phyloP scores from a whole-genome alignment of 2,329 filamentous ascomycete species.

The Harringtonia lauricola region DNA sequence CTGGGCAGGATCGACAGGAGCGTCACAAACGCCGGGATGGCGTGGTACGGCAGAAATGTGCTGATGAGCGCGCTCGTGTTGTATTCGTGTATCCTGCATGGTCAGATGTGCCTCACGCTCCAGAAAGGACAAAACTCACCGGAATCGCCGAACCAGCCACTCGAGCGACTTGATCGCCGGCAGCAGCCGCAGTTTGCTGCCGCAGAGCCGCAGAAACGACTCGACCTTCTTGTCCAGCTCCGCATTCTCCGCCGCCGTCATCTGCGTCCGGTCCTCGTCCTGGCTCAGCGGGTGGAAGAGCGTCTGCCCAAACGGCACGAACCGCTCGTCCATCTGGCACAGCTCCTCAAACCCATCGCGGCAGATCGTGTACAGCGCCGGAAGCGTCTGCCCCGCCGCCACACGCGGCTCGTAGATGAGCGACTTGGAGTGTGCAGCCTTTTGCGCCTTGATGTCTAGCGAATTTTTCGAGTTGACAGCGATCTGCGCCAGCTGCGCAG shows the following conservation, averaged over 20 bases:
- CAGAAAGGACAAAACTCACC: too few relatives aligned
- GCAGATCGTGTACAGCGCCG: conserved; percentile 79
- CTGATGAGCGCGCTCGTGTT: conserved; percentile 70
- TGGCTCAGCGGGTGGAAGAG: conserved; percentile 94
- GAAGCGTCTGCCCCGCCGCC: conserved; percentile 80
- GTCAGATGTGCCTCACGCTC: not conserved
- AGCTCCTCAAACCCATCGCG: conserved; percentile 84
- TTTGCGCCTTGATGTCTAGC: conserved; percentile 87
- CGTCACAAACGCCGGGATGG: conserved; percentile 72
- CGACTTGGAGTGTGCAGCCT: conserved; percentile 84
- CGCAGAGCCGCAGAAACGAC: conserved; percentile 70
- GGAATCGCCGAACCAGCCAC: conserved; percentile 87
- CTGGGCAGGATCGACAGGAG: conserved; percentile 76
- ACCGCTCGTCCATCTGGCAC: conserved; percentile 75
- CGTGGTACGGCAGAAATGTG: conserved; percentile 88
- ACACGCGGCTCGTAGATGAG: conserved; percentile 82
- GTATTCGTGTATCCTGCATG: conserved; percentile 70
- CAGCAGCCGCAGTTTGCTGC: conserved; percentile 66
- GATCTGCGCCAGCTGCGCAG: conserved; percentile 88
- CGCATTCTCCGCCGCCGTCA: conserved; percentile 71
- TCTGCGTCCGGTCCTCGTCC: conserved; percentile 72
- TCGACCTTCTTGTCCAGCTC: conserved; percentile 70
- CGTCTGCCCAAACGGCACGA: conserved; percentile 60
- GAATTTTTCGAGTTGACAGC: conserved; percentile 82
- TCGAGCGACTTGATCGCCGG: conserved; percentile 87